These are phyloP conservation scores for Fistulifera pelliculosa DNA, from an alignment of 108 stramenopile genomes.

Conservation along the genomic window DNA sequence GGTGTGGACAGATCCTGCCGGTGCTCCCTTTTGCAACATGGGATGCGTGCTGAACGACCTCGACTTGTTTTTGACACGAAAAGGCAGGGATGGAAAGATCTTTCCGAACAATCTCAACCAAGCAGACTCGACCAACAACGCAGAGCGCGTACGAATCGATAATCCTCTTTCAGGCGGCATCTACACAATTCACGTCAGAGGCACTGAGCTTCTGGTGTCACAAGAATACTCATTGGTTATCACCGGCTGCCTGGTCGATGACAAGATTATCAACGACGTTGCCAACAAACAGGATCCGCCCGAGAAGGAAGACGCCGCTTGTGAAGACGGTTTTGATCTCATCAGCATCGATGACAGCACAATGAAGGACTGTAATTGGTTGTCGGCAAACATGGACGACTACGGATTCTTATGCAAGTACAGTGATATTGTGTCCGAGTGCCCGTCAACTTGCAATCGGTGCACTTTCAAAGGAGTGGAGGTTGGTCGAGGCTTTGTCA, in stretches of 20 bases:
- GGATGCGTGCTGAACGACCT: constrained; percentile 60
- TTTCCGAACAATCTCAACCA: constrained; percentile 29
- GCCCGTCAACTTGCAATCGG: too few relatives aligned
- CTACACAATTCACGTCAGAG: background rate
- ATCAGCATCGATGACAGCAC: too few relatives aligned
- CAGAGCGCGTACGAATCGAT: constrained; percentile 22
- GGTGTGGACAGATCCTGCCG: constrained; percentile 63
- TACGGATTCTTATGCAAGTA: too few relatives aligned
- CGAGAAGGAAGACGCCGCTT: too few relatives aligned
- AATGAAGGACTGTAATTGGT: too few relatives aligned
- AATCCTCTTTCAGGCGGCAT: background rate
- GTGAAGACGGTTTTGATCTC: too few relatives aligned
- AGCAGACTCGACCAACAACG: constrained; percentile 28
- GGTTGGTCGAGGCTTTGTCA: too few relatives aligned
- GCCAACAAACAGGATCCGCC: too few relatives aligned
- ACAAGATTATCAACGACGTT: too few relatives aligned
- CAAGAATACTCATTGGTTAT: constrained; percentile 2
- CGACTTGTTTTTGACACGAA: constrained; percentile 32
- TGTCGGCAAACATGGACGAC: too few relatives aligned
- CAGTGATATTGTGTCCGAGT: too few relatives aligned
- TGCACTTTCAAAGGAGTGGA: too few relatives aligned
- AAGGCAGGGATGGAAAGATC: constrained; percentile 4
- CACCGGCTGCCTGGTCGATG: background rate
- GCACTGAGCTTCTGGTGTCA: background rate
- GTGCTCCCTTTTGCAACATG: constrained; percentile 22